phyloP scores from a whole-genome alignment of 106 monocot genomes.

The Phalaenopsis aphrodite region DNA sequence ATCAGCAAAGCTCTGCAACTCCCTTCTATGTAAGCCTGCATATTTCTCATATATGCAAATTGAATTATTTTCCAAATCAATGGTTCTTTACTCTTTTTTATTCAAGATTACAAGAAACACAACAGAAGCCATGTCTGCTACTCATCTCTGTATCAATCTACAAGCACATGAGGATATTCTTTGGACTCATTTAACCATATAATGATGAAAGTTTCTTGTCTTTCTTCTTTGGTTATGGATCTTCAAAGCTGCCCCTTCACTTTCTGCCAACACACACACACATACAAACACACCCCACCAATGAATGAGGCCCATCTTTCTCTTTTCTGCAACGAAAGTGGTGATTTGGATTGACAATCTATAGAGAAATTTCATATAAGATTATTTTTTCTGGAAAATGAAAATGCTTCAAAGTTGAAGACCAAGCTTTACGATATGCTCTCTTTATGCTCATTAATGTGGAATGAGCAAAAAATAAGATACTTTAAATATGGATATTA shows the following conservation, averaged over 20 bases:
- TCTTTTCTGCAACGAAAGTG: neutral
- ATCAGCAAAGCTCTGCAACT: constrained; percentile 68
- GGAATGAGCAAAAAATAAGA: neutral
- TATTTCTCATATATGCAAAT: neutral
- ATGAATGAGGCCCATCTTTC: neutral
- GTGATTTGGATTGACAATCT: neutral
- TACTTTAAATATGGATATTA: neutral
- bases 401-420: neutral
- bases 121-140: neutral
- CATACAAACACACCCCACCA: too few relatives aligned
- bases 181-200: neutral
- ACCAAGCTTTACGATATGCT: neutral
- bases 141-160: neutral
- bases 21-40: constrained; percentile 69
- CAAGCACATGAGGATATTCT: neutral
- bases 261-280: too few relatives aligned
- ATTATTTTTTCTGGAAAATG: neutral
- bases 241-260: too few relatives aligned
- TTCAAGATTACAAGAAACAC: neutral
- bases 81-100: neutral
- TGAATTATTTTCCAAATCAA: neutral
- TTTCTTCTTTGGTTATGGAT: neutral
- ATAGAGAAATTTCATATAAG: neutral
- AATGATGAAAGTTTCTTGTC: neutral
- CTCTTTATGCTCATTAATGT: neutral